Conservation (phyloP, 1,284 basidiomycete species). For the Vanrija sp. region DNA sequence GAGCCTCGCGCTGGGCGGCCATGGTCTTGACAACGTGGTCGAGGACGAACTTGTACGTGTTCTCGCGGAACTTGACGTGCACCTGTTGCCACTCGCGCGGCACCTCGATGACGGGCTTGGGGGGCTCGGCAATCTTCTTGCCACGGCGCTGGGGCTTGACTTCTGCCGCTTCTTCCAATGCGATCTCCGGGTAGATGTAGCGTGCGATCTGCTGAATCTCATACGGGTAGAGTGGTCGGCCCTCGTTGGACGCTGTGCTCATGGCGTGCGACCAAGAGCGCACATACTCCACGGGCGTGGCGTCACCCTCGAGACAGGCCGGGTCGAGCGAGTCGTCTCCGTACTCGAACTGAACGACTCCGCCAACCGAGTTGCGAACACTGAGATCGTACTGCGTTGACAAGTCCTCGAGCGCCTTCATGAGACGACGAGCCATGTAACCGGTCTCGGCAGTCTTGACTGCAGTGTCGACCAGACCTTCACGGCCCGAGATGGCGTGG, state of each 20-base stretch:
- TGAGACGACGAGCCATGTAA: conserved; percentile 97
- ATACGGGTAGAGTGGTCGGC: conserved; percentile 74
- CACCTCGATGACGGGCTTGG: conserved; percentile 14
- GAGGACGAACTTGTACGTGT: conserved; percentile 69
- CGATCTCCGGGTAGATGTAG: conserved; percentile 47
- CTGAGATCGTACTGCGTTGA: conserved; percentile 95
- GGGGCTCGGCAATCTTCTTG: conserved; percentile 4
- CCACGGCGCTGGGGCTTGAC: conserved; percentile 9
- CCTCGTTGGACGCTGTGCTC: conserved; percentile 60
- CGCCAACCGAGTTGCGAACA: conserved; percentile 92
- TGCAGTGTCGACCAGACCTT: conserved; percentile 97
- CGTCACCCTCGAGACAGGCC: conserved; percentile 90
- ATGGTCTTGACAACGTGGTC: conserved; percentile 67
- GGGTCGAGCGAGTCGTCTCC: conserved; percentile 98
- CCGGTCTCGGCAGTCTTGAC: conserved; percentile 99
- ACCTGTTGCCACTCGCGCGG: conserved; percentile 53
- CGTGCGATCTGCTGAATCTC: conserved; percentile 77
- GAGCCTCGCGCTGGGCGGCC: conserved; percentile 64
- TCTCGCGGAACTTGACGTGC: conserved; percentile 70
- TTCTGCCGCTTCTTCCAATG: conserved; percentile 1
- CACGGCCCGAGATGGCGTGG: conserved; percentile 97
- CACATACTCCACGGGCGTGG: conserved; percentile 83
- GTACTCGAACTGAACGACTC: conserved; percentile 96
- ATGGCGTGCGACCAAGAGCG: conserved; percentile 81
- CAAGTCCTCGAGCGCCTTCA: conserved; percentile 98